Conservation (phyloP, 2,329 filamentous ascomycete genomes). For the Fusarium sp. region DNA sequence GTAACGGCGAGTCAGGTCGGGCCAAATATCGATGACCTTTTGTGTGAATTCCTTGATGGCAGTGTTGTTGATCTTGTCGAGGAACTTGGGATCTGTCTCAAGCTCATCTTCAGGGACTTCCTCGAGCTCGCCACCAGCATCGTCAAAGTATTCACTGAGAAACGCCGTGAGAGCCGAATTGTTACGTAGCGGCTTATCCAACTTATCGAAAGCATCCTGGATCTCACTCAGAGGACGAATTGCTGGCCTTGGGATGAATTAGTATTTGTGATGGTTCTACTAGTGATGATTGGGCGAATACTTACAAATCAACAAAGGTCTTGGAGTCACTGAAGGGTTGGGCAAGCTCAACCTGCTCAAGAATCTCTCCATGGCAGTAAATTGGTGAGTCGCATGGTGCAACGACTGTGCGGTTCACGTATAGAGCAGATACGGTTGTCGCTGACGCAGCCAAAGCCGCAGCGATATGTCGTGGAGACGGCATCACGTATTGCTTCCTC, state of each 20-base stretch:
- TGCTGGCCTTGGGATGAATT: constrained; percentile 58
- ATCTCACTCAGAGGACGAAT: constrained; percentile 66
- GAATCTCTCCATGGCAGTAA: constrained; percentile 72
- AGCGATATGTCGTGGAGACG: constrained; percentile 35
- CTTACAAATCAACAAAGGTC: constrained; percentile 74
- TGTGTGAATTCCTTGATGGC: constrained; percentile 67
- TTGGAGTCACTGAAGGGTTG: constrained; percentile 72
- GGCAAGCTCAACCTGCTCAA: constrained; percentile 69
- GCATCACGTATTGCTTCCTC: constrained; percentile 32
- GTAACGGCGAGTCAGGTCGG: constrained; percentile 70
- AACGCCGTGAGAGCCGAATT: constrained; percentile 69
- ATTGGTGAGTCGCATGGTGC: constrained; percentile 73
- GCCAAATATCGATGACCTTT: constrained; percentile 75
- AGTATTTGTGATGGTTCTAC: constrained; percentile 10
- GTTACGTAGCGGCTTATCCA: constrained; percentile 68
- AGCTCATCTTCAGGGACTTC: constrained; percentile 61
- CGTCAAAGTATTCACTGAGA: constrained; percentile 68
- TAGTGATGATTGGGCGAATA: not conserved
- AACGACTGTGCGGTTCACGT: constrained; percentile 65
- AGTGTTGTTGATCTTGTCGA: constrained; percentile 63
- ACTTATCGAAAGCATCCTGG: constrained; percentile 65
- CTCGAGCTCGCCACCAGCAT: constrained; percentile 69
- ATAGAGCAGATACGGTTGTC: constrained; percentile 55
- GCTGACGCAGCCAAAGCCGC: constrained; percentile 42
- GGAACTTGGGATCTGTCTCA: constrained; percentile 64